Percentiles rank a stretch among this genome's conserved stretches.
Conservation (phyloP, 148 eudicot genomes). For the Chenopodium formosanum region DNA sequence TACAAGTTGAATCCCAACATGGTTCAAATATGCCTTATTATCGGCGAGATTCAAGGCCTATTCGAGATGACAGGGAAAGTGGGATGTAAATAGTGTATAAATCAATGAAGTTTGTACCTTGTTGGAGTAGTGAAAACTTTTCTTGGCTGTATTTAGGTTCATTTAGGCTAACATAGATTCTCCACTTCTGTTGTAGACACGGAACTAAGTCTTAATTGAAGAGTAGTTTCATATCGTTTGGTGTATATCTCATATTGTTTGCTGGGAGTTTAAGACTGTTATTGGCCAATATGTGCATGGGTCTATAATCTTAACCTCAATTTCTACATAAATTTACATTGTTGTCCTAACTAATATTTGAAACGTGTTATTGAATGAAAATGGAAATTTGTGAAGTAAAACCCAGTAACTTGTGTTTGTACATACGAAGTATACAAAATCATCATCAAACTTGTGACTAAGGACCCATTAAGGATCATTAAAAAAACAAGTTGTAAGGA, state of each 20-base stretch:
- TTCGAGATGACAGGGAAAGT: conserved; percentile 35
- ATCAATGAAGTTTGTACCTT: conserved; percentile 11
- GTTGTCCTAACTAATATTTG: too few species aligned
- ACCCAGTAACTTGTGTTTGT: too few species aligned
- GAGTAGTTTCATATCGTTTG: neutral
- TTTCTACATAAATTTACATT: too few species aligned
- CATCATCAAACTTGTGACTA: too few species aligned
- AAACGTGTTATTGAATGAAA: too few species aligned
- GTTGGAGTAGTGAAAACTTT: neutral
- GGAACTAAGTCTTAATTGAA: neutral
- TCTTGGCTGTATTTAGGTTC: neutral
- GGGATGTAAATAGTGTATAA: conserved; percentile 33
- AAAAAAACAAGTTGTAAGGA: too few species aligned
- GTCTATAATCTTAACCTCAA: too few species aligned
- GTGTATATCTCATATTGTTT: neutral
- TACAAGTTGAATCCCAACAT: conserved; percentile 27
- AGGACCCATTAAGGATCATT: too few species aligned
- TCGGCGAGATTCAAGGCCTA: conserved; percentile 12
- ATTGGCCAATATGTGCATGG: neutral
- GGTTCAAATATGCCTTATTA: conserved; percentile 21
- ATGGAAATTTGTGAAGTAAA: too few species aligned
- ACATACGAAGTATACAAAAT: too few species aligned
- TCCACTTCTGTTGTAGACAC: neutral
- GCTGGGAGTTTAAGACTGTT: neutral
- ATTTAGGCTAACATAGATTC: conserved; percentile 5